phyloP scores from a whole-genome alignment of 106 monocot species.

The Ottelia alismoides region DNA sequence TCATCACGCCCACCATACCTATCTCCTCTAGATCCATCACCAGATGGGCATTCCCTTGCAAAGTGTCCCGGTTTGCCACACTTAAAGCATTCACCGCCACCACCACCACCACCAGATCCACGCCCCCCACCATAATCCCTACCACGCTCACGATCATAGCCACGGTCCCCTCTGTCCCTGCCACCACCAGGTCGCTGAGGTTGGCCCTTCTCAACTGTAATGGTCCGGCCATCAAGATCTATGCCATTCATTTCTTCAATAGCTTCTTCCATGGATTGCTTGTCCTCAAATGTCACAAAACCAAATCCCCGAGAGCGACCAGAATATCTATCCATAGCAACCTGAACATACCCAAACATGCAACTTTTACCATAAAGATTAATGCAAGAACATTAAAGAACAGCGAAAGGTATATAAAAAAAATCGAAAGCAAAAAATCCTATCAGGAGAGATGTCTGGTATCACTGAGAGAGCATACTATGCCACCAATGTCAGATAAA shows the following conservation, averaged over 20 bases:
- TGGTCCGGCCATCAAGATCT: slow-evolving; percentile 79
- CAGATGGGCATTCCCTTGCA: slow-evolving; percentile 90
- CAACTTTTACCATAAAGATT: no score
- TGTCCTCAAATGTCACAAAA: slow-evolving; percentile 82
- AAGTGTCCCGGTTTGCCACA: slow-evolving; percentile 98
- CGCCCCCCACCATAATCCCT: slow-evolving; percentile 28
- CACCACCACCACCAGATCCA: slow-evolving; percentile 30
- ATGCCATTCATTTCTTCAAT: slow-evolving; percentile 96
- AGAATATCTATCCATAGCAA: slow-evolving; percentile 62
- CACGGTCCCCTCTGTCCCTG: slow-evolving; percentile 54
- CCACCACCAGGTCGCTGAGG: slow-evolving; percentile 43
- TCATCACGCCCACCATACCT: slow-evolving; percentile 39
- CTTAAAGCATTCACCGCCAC: slow-evolving; percentile 79
- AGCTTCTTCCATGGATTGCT: slow-evolving; percentile 87
- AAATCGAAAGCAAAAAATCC: no score
- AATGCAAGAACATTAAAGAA: no score
- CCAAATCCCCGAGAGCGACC: slow-evolving; percentile 95
- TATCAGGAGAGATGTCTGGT: no score
- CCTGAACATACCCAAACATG: slow-evolving; percentile 28
- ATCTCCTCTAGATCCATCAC: slow-evolving; percentile 68
- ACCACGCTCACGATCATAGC: slow-evolving; percentile 37
- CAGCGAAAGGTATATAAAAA: no score
- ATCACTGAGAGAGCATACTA: no score
- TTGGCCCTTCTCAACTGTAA: slow-evolving; percentile 95
- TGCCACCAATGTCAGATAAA: no score